Conservation (phyloP, 768 basidiomycete species). For the Calocybe gangraenosa region DNA sequence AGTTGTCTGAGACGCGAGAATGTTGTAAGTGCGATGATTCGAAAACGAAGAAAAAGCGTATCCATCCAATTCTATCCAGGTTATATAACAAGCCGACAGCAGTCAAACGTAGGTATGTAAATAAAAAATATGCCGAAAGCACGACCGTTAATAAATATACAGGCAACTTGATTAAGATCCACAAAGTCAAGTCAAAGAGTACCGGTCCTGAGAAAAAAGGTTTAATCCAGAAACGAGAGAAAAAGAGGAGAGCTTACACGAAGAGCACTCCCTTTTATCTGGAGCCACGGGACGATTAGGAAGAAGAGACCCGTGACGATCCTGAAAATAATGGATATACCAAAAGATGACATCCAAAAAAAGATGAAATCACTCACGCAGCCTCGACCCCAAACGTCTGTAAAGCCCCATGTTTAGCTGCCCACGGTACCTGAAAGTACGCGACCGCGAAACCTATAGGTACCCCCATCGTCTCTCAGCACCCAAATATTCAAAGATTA, state of each 20-base stretch:
- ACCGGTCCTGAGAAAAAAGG: background rate
- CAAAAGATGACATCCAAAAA: background rate
- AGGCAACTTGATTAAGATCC: no score
- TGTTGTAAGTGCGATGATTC: no score
- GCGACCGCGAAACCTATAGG: conserved; percentile 53
- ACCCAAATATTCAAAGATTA: no score
- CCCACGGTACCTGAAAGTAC: conserved; percentile 67
- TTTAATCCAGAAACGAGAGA: background rate
- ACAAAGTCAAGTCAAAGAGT: background rate
- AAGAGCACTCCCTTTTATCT: conserved; percentile 41
- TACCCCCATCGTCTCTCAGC: no score
- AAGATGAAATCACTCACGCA: conserved; percentile 34
- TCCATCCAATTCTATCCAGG: no score
- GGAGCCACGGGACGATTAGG: conserved; percentile 46
- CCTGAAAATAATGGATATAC: conserved; percentile 18
- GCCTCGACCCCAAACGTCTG: conserved; percentile 62
- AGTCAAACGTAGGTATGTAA: no score
- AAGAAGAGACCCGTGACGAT: conserved; percentile 50
- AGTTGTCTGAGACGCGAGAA: no score
- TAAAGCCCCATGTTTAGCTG: conserved; percentile 51
- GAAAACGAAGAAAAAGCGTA: no score
- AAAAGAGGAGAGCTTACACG: conserved; percentile 29
- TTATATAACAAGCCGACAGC: no score
- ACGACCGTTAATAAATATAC: no score
- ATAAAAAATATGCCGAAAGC: no score